These are phyloP conservation scores for Cyclotella sp. DNA, from an alignment of 108 stramenopile species.

Conservation along the genomic window DNA sequence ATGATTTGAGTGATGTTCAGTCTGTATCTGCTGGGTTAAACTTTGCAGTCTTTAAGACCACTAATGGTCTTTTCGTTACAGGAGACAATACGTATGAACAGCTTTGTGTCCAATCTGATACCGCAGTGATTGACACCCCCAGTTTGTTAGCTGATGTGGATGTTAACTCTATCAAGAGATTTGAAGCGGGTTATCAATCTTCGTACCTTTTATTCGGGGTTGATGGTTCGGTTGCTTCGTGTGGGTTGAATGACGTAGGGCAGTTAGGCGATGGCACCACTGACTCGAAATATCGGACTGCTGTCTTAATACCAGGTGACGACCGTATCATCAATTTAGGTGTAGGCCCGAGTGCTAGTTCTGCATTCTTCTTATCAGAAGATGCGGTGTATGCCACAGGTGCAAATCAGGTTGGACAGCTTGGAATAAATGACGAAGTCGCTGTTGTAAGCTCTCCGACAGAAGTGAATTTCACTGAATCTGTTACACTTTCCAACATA, in stretches of 20 bases:
- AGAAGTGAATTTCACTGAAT: conserved; percentile 16
- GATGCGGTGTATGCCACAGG: conserved; percentile 38
- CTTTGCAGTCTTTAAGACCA: conserved; percentile 31
- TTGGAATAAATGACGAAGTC: conserved; percentile 31
- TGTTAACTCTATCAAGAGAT: conserved; percentile 11
- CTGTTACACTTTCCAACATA: not conserved
- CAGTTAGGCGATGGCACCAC: conserved; percentile 40
- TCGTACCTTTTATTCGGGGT: conserved; percentile 26
- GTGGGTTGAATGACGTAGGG: conserved; percentile 39
- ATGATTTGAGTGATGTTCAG: conserved; percentile 32
- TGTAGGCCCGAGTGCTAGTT: conserved; percentile 30
- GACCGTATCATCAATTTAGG: conserved; percentile 17
- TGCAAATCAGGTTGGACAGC: conserved; percentile 35
- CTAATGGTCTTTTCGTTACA: conserved; percentile 38
- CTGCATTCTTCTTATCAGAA: conserved; percentile 27
- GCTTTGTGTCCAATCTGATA: conserved; percentile 24
- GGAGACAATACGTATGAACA: conserved; percentile 31
- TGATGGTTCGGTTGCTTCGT: conserved; percentile 42
- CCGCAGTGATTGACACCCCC: not conserved
- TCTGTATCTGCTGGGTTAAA: conserved; percentile 36
- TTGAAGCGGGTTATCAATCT: conserved; percentile 39
- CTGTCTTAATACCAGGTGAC: conserved; percentile 15
- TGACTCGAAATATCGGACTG: conserved; percentile 13
- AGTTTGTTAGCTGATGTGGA: conserved; percentile 29
- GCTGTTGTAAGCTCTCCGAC: conserved; percentile 8